These are phyloP conservation scores for Paxillus involutus DNA, from an alignment of 768 basidiomycete genomes.

Conservation along the genomic window DNA sequence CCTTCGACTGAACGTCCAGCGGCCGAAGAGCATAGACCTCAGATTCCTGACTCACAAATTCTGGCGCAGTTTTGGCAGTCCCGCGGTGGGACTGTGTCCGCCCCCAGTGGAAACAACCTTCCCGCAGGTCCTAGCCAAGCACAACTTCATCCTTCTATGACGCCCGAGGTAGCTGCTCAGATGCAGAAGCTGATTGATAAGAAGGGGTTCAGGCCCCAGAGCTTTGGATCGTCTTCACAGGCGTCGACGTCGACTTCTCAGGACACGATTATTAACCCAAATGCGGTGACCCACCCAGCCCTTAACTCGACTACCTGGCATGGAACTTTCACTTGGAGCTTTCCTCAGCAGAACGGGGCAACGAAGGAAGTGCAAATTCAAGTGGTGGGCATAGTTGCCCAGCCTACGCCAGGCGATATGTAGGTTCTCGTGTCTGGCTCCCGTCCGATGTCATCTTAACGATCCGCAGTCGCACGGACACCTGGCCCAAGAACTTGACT, in stretches of 20 bases:
- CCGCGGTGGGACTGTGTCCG: constrained; percentile 18
- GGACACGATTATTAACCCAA: constrained; percentile 4
- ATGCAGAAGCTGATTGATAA: constrained; percentile 52
- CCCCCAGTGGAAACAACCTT: constrained; percentile 3
- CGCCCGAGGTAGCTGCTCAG: constrained; percentile 34
- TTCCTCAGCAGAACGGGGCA: constrained; percentile 32
- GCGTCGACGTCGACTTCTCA: constrained; percentile 17
- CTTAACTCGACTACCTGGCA: constrained; percentile 38
- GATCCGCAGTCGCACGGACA: constrained; percentile 44
- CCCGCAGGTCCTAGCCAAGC: constrained; percentile 16
- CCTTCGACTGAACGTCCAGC: constrained; percentile 5
- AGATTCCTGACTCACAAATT: constrained; percentile 22
- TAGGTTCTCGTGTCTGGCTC: constrained; percentile 24
- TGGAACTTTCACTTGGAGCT: constrained; percentile 46
- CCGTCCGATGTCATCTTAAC: constrained; percentile 1
- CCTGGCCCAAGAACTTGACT: constrained; percentile 50
- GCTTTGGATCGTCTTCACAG: constrained; percentile 14
- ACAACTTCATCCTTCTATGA: background rate
- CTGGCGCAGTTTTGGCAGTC: constrained; percentile 29
- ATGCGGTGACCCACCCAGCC: background rate
- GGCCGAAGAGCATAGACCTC: constrained; percentile 21
- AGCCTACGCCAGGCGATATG: constrained; percentile 31
- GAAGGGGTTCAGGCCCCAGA: constrained; percentile 32
- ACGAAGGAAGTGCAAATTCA: constrained; percentile 39
- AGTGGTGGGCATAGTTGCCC: constrained; percentile 24